Base-by-base conservation (phyloP, 75 land plant genomes). In the Sequoiadendron giganteum region DNA sequence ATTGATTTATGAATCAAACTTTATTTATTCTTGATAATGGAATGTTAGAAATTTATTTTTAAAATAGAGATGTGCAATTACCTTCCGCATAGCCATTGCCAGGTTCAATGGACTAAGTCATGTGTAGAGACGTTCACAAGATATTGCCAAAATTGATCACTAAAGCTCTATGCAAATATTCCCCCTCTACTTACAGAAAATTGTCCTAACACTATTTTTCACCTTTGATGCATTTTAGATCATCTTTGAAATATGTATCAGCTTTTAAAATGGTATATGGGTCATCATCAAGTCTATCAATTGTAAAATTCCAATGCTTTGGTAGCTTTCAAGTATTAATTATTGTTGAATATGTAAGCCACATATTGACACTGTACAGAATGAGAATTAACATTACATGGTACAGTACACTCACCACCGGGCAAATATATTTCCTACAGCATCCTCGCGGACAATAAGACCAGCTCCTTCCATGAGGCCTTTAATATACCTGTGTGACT, bases 401-500 rank as follows among this genome's bases (percentile, higher is more conserved):
- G 39, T 54, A 21, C 36, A 13, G 25, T 58, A 81, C 61, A 86
- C 96, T 93, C 84, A 95, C 99, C 98, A 97, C 47, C 96, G 91
- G 36, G 97, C 99, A 90, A 95, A 98, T 70, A 98, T 98, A 89
- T 98, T 98, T 54, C 99, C 99, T 36, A 96, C 97, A 54, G 94
- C 93, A 91, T 98, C 99, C 89, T 98, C 99, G 54, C 96, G 92
- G 28, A 95, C 93, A 61, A 87, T 80, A 25, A 98, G 92, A 21
- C 98, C 98, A 82, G 94, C 84, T 40, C 75, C 68, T 49, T 86
- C 87, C 98, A 96, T 98, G 47, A 94, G 86, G 75, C 88, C 78
- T 87, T 95, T 96, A 28, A 98, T 85, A 87, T 91, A 98, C 85
- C 99, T 96, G 94, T 83, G 80, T 47, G 54, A 52, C 15, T 52